A percentile compares a stretch with the other conserved stretches of the same genome.
These are phyloP conservation scores for Wallacemonas sp. DNA, from an alignment of 208 protist species.

Conservation along the genomic window DNA sequence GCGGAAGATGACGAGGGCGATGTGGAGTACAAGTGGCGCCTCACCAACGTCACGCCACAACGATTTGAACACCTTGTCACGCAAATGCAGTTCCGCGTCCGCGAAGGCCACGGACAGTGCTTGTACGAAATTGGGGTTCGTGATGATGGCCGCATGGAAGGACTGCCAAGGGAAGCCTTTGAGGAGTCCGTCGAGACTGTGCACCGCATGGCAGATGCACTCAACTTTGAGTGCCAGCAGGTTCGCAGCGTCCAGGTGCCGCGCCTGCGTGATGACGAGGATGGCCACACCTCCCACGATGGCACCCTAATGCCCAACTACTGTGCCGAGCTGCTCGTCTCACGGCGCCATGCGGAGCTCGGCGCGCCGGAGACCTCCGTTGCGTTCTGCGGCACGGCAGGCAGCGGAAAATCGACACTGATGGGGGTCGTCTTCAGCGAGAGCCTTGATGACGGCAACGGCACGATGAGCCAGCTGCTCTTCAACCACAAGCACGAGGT, in stretches of 20 bases:
- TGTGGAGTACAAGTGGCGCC: slow-evolving; percentile 97
- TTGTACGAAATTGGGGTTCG: slow-evolving; percentile 94
- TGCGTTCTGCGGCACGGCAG: slow-evolving; percentile 82
- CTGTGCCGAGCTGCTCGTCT: slow-evolving; percentile 86
- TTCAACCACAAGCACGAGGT: slow-evolving; percentile 97
- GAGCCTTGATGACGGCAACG: slow-evolving; percentile 78
- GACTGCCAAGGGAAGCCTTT: slow-evolving; percentile 76
- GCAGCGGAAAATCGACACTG: slow-evolving; percentile 89
- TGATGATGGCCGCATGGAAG: slow-evolving; percentile 88
- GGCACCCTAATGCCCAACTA: slow-evolving; percentile 22
- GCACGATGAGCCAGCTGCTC: slow-evolving; percentile 73
- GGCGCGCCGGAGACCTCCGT: slow-evolving; percentile 61
- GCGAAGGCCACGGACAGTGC: slow-evolving; percentile 92
- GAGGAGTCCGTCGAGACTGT: slow-evolving; percentile 79
- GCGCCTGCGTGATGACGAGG: neutral
- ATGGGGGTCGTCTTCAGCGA: slow-evolving; percentile 72
- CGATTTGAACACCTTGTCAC: slow-evolving; percentile 94
- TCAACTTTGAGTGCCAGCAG: slow-evolving; percentile 43
- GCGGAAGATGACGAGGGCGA: slow-evolving; percentile 94
- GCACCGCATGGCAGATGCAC: slow-evolving; percentile 65
- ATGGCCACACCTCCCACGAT: neutral
- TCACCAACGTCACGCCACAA: slow-evolving; percentile 67
- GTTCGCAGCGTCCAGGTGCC: neutral
- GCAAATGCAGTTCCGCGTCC: slow-evolving; percentile 94
- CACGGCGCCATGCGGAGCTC: slow-evolving; percentile 42